Conservation (phyloP, 2,329 filamentous ascomycete genomes). For the Cercospora zeina region DNA sequence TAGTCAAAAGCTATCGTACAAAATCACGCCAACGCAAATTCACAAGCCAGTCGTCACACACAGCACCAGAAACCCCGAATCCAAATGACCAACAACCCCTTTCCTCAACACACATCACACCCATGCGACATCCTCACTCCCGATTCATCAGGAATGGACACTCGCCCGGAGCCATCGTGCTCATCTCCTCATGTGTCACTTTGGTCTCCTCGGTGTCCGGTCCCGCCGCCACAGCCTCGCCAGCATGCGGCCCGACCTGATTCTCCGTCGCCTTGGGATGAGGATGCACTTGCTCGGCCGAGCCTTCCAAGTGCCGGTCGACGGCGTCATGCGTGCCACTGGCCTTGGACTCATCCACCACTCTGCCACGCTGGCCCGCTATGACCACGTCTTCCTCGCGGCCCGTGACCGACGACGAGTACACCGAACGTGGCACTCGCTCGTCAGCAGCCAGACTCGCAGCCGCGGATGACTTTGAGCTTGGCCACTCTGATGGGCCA, state of each 20-base stretch:
- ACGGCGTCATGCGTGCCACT: slow-evolving; percentile 34
- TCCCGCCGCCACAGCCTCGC: slow-evolving; percentile 42
- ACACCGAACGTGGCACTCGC: slow-evolving; percentile 24
- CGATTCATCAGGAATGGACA: slow-evolving; percentile 45
- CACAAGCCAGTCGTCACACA: not conserved
- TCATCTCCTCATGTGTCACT: slow-evolving; percentile 45
- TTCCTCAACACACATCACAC: not conserved
- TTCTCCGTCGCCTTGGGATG: slow-evolving; percentile 41
- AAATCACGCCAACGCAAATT: not conserved
- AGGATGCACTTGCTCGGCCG: slow-evolving; percentile 39
- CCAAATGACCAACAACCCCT: not conserved
- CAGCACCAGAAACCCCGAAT: not conserved
- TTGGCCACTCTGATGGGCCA: slow-evolving; percentile 10
- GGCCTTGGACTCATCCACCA: slow-evolving; percentile 31
- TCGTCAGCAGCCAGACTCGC: not conserved
- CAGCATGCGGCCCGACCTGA: slow-evolving; percentile 37
- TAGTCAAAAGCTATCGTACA: not conserved
- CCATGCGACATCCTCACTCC: slow-evolving; percentile 31
- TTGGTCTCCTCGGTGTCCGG: slow-evolving; percentile 39
- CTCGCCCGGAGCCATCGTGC: slow-evolving; percentile 34
- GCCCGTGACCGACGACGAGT: slow-evolving; percentile 32
- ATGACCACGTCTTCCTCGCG: slow-evolving; percentile 22
- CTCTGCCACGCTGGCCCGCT: slow-evolving; percentile 16
- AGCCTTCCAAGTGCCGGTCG: slow-evolving; percentile 37
- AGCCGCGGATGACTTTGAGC: not conserved